Evolutionary conservation across 2,329 filamentous ascomycete species (phyloP).

Genomic region (Pestalotiopsis fici): DNA sequence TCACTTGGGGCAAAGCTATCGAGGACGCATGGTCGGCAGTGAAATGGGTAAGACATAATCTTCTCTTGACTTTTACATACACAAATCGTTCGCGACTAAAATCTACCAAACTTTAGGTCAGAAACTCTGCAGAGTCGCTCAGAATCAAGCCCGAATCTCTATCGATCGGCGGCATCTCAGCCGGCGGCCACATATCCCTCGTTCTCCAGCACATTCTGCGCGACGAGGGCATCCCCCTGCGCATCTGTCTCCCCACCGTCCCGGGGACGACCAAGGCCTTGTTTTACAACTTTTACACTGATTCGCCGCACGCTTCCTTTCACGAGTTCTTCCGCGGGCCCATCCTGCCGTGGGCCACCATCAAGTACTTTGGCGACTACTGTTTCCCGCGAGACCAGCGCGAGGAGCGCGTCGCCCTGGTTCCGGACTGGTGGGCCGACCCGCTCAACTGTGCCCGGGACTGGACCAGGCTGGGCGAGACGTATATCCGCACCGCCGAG

Average conservation of each 20-base stretch:
- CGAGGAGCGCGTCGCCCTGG: conserved; percentile 23
- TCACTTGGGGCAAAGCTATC: conserved; percentile 34
- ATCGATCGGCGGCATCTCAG: conserved; percentile 39
- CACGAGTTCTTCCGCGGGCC: conserved; percentile 33
- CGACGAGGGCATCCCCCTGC: conserved; percentile 35
- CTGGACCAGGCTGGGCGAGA: conserved; percentile 32
- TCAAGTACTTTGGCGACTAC: conserved; percentile 31
- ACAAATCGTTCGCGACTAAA: not conserved
- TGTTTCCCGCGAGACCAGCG: conserved; percentile 27
- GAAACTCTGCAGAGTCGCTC: conserved; percentile 24
- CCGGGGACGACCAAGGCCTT: conserved; percentile 26
- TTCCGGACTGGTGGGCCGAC: conserved; percentile 35
- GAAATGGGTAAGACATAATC: conserved; percentile 31
- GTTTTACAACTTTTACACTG: conserved; percentile 29
- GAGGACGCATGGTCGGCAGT: conserved; percentile 37
- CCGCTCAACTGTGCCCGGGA: conserved; percentile 30
- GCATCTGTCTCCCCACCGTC: conserved; percentile 34
- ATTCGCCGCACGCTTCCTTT: conserved; percentile 35
- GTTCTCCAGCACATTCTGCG: conserved; percentile 37
- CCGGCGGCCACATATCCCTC: conserved; percentile 34
- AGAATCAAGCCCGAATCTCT: conserved; percentile 33
- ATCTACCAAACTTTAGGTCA: conserved; percentile 17
- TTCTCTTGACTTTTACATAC: too few species aligned
- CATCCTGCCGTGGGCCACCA: conserved; percentile 33
- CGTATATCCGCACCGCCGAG: conserved; percentile 33